Evolutionary conservation across 1,284 basidiomycete species (phyloP).

Genomic region (Puccinia brachypodii): DNA sequence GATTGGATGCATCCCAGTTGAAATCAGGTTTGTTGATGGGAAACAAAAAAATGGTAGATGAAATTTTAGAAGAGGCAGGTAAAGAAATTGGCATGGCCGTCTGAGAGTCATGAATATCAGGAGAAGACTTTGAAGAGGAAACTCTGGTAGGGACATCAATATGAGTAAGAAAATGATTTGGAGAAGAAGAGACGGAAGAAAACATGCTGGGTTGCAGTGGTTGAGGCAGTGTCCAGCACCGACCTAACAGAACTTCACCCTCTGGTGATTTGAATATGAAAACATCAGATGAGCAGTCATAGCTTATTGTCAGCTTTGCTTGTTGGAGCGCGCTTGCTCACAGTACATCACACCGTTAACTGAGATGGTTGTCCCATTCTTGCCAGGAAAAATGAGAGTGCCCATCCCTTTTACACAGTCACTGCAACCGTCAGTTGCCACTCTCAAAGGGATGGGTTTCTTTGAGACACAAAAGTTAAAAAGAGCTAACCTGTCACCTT

Average conservation of each 20-base stretch:
- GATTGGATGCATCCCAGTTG: background rate
- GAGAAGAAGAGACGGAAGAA: background rate
- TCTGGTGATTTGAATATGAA: no score
- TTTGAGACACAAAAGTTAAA: background rate
- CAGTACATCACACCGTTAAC: background rate
- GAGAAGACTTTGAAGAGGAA: background rate
- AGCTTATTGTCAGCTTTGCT: background rate
- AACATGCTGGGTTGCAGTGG: background rate
- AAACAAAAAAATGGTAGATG: background rate
- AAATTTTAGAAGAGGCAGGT: background rate
- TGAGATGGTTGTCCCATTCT: background rate
- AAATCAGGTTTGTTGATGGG: background rate
- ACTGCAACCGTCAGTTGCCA: constrained; percentile 12
- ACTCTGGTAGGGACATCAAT: no score
- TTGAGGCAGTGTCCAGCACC: background rate
- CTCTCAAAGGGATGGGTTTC: background rate
- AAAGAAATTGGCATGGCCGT: background rate
- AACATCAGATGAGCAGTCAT: no score
- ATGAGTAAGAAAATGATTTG: background rate
- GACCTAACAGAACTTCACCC: no score
- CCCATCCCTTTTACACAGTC: constrained; percentile 5
- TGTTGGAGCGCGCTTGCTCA: background rate
- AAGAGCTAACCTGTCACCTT: background rate
- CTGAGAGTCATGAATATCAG: background rate
- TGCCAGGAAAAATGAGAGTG: constrained; percentile 9